These are phyloP conservation scores for Leccinum longicurvipes DNA, from an alignment of 768 basidiomycete species.

Conservation along the genomic window DNA sequence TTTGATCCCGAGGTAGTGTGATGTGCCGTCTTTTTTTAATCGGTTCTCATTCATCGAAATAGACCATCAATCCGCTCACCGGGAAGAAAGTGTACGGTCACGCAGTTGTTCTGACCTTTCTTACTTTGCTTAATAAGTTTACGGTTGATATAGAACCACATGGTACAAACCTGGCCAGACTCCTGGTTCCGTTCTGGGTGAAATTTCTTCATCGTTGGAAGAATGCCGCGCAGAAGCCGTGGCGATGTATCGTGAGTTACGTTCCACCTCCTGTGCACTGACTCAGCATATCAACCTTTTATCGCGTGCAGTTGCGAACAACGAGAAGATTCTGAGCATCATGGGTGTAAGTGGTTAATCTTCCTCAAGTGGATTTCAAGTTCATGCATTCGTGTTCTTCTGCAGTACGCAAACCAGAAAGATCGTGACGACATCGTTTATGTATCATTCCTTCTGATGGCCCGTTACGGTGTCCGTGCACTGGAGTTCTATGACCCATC, in stretches of 20 bases:
- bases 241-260: conserved; percentile 65
- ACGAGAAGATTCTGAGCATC: conserved; percentile 72
- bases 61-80: conserved; percentile 82
- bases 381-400: background rate
- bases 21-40: background rate
- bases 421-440: conserved; percentile 78
- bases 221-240: conserved; percentile 92
- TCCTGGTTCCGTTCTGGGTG: conserved; percentile 76
- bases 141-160: conserved; percentile 46
- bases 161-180: conserved; percentile 92
- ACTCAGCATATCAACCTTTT: background rate
- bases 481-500: conserved; percentile 82
- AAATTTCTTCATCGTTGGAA: conserved; percentile 88
- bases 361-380: background rate
- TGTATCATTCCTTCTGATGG: conserved; percentile 82
- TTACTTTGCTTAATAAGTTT: background rate
- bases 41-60: background rate
- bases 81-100: conserved; percentile 62
- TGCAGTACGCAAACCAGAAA: conserved; percentile 61
- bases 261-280: background rate
- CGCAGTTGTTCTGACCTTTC: background rate
- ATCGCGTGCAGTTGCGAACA: conserved; percentile 56
- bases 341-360: conserved; percentile 57
- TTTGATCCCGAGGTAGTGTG: conserved; percentile 68
- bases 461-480: conserved; percentile 74